A percentile compares a stretch with the other conserved stretches of the same genome.
Evolutionary conservation across 225 moss, liverwort and hornwort species (phyloP).

Genomic region (Polytrichum formosum): DNA sequence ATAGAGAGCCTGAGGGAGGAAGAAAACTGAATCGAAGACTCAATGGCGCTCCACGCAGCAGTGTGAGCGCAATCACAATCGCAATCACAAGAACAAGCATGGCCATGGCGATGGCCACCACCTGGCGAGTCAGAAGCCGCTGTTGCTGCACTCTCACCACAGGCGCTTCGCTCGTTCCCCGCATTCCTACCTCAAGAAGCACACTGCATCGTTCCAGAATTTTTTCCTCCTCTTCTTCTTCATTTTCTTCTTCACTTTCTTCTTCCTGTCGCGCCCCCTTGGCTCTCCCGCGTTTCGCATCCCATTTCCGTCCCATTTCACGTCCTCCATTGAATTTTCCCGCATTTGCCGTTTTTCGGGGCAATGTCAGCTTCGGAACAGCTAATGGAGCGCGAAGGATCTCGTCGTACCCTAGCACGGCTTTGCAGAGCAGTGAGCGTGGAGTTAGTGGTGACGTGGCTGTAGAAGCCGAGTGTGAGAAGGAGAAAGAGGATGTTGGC

Average conservation of each 20-base stretch:
- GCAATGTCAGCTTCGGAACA: neutral
- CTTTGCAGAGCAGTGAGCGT: neutral
- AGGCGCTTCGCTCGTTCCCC: neutral
- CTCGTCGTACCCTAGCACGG: neutral
- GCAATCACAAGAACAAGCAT: neutral
- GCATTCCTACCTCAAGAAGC: neutral
- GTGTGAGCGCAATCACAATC: too few relatives aligned
- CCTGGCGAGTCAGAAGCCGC: neutral
- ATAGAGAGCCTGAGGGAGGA: too few relatives aligned
- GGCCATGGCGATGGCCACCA: neutral
- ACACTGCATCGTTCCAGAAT: neutral
- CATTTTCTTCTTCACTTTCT: neutral
- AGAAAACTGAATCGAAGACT: too few relatives aligned
- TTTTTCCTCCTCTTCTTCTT: neutral
- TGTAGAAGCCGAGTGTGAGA: neutral
- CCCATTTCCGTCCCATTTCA: neutral
- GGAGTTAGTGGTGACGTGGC: neutral
- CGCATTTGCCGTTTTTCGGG: neutral
- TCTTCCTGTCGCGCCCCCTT: neutral
- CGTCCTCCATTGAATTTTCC: neutral
- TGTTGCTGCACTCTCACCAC: neutral
- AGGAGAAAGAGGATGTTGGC: constrained; percentile 6
- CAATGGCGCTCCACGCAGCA: too few relatives aligned
- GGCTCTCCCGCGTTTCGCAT: neutral
- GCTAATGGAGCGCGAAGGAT: neutral